phyloP scores from a whole-genome alignment of 176 grass and related monocot genomes.

The Raddia guianensis region DNA sequence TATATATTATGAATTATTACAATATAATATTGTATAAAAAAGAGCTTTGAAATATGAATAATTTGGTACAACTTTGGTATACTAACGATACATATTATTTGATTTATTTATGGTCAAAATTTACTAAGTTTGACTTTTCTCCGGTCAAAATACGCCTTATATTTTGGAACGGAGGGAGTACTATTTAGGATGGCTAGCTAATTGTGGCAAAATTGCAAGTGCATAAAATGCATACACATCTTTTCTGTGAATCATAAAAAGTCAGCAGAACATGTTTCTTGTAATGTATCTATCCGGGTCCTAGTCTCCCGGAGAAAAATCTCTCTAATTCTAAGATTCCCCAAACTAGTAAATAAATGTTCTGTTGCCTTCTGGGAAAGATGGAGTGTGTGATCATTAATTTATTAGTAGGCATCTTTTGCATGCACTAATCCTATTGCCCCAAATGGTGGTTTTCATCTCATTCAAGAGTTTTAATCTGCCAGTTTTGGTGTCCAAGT shows the following conservation, averaged over 20 bases:
- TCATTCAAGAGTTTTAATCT: neutral
- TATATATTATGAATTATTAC: no score
- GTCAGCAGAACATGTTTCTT: neutral
- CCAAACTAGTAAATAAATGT: slow-evolving; percentile 1
- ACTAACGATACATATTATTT: no score
- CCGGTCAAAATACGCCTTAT: no score
- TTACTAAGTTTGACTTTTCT: no score
- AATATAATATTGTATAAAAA: no score
- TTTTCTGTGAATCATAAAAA: neutral
- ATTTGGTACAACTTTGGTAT: no score
- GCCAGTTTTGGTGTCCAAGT: neutral
- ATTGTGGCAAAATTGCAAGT: neutral
- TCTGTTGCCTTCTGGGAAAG: neutral
- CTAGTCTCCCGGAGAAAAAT: neutral
- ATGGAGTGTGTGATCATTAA: neutral
- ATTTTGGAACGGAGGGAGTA: no score
- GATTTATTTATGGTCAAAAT: no score
- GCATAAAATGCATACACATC: neutral
- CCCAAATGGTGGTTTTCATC: neutral
- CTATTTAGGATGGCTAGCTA: neutral
- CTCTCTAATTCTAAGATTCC: neutral
- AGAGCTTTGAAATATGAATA: no score
- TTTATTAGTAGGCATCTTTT: neutral
- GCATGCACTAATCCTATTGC: neutral
- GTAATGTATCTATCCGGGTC: neutral